Base-by-base conservation (phyloP, 306 rosid genomes). In the Cicer bijugum region DNA sequence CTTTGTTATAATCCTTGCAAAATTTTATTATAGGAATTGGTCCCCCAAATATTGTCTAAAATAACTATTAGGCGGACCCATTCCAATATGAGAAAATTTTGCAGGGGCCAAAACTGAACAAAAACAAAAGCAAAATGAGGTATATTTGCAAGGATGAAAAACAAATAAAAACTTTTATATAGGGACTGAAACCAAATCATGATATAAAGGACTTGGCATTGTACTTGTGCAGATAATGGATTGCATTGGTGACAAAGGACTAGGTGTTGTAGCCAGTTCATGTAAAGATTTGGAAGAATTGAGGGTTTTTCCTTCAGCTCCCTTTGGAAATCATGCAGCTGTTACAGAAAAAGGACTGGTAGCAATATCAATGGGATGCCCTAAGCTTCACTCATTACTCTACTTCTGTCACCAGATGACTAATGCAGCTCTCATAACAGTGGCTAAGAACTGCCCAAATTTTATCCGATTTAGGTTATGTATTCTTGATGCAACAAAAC, bases 321-420 rank as follows among this genome's bases (percentile, higher is more conserved):
- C 84, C 52, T 66, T 16, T 12, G 98, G 85, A 12, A 72, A 67
- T 62, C 82, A 82, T 62, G 89, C 76, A 8, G 87, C 91, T 1
- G 96, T 94, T 19, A 92, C 98, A 0, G 96, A 94, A 75, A 85
- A 68, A 43, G 98, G 98, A 28, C 84, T 94, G 45, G 94, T 94
- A 46, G 91, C 96, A 14, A 89, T 94, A 76, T 91, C 98, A 10
- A 39, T 2, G 44, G 97, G 96, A 42, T 94, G 98, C 80, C 92
- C 88, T 9, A 94, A 88, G 86, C 92, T 94, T 73, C 88, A 91
- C 67, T 91, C 98, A 0, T 50, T 94, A 66, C 87, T 94, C 15
- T 94, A 94, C 66, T 89, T 89, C 83, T 94, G 98, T 80, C 89
- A 89, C 82, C 97, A 85, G 86, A 94, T 94, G 95, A 91, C 98